Percentiles rank a stretch among this genome's conserved stretches.
Conservation (phyloP, 1,139 yeast species). For the Pichia sp. region DNA sequence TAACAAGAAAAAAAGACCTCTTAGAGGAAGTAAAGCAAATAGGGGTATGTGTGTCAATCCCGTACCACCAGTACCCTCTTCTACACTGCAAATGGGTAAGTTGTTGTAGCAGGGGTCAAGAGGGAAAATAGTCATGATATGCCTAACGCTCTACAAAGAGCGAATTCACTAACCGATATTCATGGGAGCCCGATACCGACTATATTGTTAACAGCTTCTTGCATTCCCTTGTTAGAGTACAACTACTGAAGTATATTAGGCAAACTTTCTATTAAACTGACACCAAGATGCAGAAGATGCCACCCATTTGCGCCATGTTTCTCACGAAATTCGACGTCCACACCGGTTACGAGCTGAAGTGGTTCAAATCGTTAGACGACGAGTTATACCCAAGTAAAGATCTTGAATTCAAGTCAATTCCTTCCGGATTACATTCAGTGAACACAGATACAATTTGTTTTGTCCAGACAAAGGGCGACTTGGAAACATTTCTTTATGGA, state of each 20-base stretch:
- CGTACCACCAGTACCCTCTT: too few species aligned
- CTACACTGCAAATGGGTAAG: too few species aligned
- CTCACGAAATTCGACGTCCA: conserved; percentile 60
- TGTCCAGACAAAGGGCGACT: conserved; percentile 33
- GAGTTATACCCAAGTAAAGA: conserved; percentile 32
- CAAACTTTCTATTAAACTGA: too few species aligned
- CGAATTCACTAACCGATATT: background rate
- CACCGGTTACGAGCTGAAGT: conserved; percentile 57
- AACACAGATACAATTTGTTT: conserved; percentile 52
- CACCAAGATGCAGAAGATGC: conserved; percentile 10
- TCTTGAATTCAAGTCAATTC: conserved; percentile 72
- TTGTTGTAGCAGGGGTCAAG: too few species aligned
- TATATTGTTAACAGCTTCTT: too few species aligned
- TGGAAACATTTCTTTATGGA: conserved; percentile 37
- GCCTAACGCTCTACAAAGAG: background rate
- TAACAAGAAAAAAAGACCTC: background rate
- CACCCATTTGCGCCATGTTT: conserved; percentile 47
- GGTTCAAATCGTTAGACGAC: conserved; percentile 41
- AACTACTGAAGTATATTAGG: too few species aligned
- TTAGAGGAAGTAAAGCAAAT: background rate
- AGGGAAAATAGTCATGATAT: background rate
- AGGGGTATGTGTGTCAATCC: background rate
- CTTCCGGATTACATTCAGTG: conserved; percentile 77
- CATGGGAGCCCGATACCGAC: background rate
- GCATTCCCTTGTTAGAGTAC: background rate